These are phyloP conservation scores for Tephrocybe rancida DNA, from an alignment of 768 basidiomycete species.

Conservation along the genomic window DNA sequence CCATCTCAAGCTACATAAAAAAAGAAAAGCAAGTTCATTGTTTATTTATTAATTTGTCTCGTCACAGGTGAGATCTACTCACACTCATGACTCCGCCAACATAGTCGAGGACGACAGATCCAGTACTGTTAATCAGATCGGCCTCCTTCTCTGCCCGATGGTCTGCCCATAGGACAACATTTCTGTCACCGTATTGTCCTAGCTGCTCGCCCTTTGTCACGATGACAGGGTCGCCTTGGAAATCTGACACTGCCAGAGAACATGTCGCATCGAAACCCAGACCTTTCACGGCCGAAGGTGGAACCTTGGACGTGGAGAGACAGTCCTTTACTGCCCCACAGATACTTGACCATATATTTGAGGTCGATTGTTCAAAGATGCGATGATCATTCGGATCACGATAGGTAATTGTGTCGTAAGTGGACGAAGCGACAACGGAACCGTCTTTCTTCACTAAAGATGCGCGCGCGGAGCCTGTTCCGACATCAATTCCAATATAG, in stretches of 20 bases:
- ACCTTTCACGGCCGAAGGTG: conserved; percentile 73
- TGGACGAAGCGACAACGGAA: conserved; percentile 73
- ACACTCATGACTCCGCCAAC: conserved; percentile 97
- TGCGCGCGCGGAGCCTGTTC: conserved; percentile 92
- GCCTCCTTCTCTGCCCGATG: conserved; percentile 94
- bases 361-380: conserved; percentile 96
- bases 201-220: conserved; percentile 71
- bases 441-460: conserved; percentile 75
- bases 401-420: conserved; percentile 82
- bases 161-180: conserved; percentile 96
- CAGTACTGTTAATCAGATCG: conserved; percentile 82
- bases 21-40: background rate
- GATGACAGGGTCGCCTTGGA: conserved; percentile 69
- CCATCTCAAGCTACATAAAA: conserved; percentile 85
- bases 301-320: conserved; percentile 55
- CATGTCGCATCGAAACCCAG: conserved; percentile 97
- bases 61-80: conserved; percentile 23
- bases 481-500: conserved; percentile 83
- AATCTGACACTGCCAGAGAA: conserved; percentile 85
- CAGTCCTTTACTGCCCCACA: conserved; percentile 63
- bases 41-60: too few species aligned
- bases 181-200: conserved; percentile 72
- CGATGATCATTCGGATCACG: conserved; percentile 83
- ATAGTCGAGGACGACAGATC: conserved; percentile 86
- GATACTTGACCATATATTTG: conserved; percentile 82